Conservation (phyloP, 2,329 filamentous ascomycete genomes). For the Phyllosticta ampelicida region DNA sequence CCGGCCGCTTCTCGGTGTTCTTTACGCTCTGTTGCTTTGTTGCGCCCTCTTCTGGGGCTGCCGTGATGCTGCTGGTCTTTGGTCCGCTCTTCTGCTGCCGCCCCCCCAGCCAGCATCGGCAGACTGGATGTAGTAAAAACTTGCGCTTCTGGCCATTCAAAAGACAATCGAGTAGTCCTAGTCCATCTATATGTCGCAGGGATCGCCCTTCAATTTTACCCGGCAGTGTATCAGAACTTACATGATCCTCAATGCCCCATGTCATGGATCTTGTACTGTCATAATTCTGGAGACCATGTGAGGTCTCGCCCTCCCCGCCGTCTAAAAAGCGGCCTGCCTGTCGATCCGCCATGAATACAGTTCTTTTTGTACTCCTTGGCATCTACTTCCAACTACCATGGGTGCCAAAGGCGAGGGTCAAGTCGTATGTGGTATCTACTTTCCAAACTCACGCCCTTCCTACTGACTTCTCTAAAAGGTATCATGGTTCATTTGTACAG, state of each 20-base stretch:
- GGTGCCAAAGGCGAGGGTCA: conserved; percentile 14
- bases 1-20: neutral
- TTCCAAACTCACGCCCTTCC: neutral
- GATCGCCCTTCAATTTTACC: conserved; percentile 5
- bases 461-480: conserved; percentile 10
- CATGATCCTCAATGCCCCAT: conserved; percentile 6
- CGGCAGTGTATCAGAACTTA: conserved; percentile 2
- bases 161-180: neutral
- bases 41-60: neutral
- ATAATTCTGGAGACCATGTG: conserved; percentile 5
- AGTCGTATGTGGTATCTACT: conserved; percentile 16
- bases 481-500: conserved; percentile 28
- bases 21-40: neutral
- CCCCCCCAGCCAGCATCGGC: neutral
- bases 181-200: conserved; percentile 4
- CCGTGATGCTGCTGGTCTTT: neutral
- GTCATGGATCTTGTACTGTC: neutral
- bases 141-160: neutral
- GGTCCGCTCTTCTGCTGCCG: neutral
- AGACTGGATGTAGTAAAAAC: neutral
- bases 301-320: conserved; percentile 2
- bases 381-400: conserved; percentile 9
- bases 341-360: neutral
- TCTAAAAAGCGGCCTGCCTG: conserved; percentile 7
- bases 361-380: neutral